Percentiles rank a stretch among this genome's conserved stretches.
Conservation (phyloP, 2,329 filamentous ascomycete species). For the Colletotrichum melonis region DNA sequence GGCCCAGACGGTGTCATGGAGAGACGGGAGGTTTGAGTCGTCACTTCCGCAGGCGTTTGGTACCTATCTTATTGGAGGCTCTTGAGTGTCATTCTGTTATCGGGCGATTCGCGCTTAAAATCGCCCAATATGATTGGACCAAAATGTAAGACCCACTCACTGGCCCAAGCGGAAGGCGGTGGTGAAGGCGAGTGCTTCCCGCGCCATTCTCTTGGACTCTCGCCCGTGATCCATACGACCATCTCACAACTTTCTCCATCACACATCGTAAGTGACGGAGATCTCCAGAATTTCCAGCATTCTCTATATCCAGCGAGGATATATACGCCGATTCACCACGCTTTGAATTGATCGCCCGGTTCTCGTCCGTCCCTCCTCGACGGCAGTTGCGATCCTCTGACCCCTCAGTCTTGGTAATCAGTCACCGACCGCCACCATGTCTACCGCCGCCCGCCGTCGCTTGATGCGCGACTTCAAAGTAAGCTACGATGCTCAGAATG, state of each 20-base stretch:
- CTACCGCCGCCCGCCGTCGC: constrained; percentile 92
- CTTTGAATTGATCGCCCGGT: neutral
- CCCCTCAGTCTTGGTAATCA: constrained; percentile 23
- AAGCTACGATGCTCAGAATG: constrained; percentile 32
- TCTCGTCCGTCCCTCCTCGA: neutral
- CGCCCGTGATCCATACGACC: neutral
- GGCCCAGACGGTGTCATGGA: constrained; percentile 18
- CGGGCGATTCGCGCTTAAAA: constrained; percentile 29
- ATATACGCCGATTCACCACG: neutral
- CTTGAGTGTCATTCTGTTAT: constrained; percentile 16
- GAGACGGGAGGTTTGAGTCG: neutral
- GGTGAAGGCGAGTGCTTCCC: constrained; percentile 27
- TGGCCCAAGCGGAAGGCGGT: constrained; percentile 34
- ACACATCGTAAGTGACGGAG: neutral
- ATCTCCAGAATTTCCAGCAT: constrained; percentile 4
- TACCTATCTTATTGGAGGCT: neutral
- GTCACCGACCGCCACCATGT: constrained; percentile 61
- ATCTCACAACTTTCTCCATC: constrained; percentile 9
- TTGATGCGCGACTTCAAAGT: constrained; percentile 99
- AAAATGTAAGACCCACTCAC: neutral
- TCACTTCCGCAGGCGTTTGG: neutral
- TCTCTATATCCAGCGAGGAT: neutral
- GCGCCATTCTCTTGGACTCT: constrained; percentile 23
- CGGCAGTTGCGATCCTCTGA: constrained; percentile 4
- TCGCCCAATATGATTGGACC: constrained; percentile 10